Evolutionary conservation across 2,329 filamentous ascomycete genomes (phyloP), one percentile per base, ranked within the genome.

Genomic region (Chrysoporthe puriensis): DNA sequence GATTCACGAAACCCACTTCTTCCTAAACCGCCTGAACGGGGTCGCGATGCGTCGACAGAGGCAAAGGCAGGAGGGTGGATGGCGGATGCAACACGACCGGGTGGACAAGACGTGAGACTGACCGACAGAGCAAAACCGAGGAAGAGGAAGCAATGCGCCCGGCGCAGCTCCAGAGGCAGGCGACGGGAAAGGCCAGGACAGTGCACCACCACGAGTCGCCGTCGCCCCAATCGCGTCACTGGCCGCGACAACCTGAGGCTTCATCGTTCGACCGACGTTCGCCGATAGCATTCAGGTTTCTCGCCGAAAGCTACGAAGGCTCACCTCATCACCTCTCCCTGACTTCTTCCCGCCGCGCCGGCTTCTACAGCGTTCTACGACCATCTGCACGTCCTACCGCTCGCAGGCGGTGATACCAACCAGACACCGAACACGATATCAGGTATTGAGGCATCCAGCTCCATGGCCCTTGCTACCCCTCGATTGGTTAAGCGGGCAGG

Each of bases 1-100:
- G 62, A 63, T 54, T 65, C 57, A 43, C 56, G 50, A 64, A 67
- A 62, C 44, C 65, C 65, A 67, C 68, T 48, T 40, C 52, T 59
- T 52, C 63, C 64, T 26, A 66, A 66, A 69, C 62, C 54, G 44
- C 40, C 40, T n/a, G 5, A n/a, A 44, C 11, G 61, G 66, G 61
- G 44, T 48, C 44, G 42, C 36, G 44, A 66, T 60, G 63, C 63
- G 56, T n/a, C 56, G 18, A 46, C 46, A 32, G 32, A 34, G 32
- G n/a, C 26, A n/a, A 26, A 62, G 34, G 46, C 62, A 57, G 9
- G 18, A 46, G 6, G 44, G 46, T 8, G 13, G 16, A 36, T 57
- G 54, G 34, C 9, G 7, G 43, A 48, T 21, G 42, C 57, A 60
- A 60, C 57, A 26, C 34, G 11, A 54, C 6, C 2, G 16, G 50